Conservation (phyloP, 768 basidiomycete species). For the Lactarius akahatsu region DNA sequence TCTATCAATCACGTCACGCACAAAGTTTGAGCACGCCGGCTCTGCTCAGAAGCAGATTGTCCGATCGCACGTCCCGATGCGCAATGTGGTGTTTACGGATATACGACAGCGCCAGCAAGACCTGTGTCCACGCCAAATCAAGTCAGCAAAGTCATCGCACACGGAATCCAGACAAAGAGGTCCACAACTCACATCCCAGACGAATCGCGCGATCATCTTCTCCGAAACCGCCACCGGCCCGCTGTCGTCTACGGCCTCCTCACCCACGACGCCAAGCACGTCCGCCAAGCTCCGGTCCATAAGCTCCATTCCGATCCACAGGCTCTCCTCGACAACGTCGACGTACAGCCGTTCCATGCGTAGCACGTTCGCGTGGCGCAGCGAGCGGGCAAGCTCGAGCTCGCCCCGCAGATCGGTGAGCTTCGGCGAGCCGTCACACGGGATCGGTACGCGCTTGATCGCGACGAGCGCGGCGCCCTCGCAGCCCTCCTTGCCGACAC, state of each 20-base stretch:
- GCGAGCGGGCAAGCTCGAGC: conserved; percentile 53
- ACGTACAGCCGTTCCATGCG: conserved; percentile 71
- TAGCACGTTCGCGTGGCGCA: conserved; percentile 63
- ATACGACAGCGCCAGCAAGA: conserved; percentile 63
- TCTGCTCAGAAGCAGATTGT: conserved; percentile 73
- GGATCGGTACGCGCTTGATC: conserved; percentile 69
- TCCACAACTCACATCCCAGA: conserved; percentile 62
- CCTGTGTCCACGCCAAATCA: conserved; percentile 40
- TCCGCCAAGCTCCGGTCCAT: conserved; percentile 89
- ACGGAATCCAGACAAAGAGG: too few relatives aligned
- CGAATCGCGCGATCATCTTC: conserved; percentile 67
- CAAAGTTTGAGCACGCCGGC: conserved; percentile 73
- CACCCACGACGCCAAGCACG: conserved; percentile 51
- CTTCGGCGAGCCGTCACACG: conserved; percentile 59
- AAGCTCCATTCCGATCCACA: conserved; percentile 89
- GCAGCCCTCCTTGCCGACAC: neutral
- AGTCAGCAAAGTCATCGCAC: neutral
- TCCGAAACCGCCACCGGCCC: conserved; percentile 60
- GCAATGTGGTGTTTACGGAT: conserved; percentile 66
- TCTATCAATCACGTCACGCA: conserved; percentile 32
- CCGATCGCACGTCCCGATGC: conserved; percentile 82
- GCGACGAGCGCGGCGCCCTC: conserved; percentile 49
- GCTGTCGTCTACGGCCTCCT: conserved; percentile 38
- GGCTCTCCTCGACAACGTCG: conserved; percentile 49
- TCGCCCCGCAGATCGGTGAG: conserved; percentile 62